Evolutionary conservation across 345 rosid genomes (phyloP).

Genomic region (Boechera retrofracta): DNA sequence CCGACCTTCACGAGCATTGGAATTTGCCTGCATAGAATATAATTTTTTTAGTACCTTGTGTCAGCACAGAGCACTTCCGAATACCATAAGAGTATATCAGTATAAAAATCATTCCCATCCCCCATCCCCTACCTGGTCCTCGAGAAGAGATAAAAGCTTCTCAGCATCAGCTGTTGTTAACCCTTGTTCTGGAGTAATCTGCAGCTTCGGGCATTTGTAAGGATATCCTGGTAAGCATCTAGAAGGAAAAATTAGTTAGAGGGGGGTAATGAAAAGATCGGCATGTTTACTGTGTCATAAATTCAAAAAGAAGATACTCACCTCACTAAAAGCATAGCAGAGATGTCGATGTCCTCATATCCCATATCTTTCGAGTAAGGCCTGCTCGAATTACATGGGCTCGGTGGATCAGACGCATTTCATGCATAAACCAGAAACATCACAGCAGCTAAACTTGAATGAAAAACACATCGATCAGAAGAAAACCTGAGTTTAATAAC

Average conservation of each 20-base stretch:
- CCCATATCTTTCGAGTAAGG: constrained; percentile 96
- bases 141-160: constrained; percentile 78
- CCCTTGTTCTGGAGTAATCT: constrained; percentile 82
- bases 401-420: constrained; percentile 33
- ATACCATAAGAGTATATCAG: constrained; percentile 18
- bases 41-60: background rate
- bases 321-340: constrained; percentile 85
- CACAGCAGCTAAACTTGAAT: constrained; percentile 31
- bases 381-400: constrained; percentile 56
- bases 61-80: background rate
- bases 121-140: constrained; percentile 65
- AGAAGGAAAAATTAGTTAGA: constrained; percentile 33
- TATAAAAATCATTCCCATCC: constrained; percentile 14
- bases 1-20: constrained; percentile 89
- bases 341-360: constrained; percentile 78
- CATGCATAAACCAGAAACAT: constrained; percentile 20
- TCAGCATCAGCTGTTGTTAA: constrained; percentile 70
- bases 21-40: constrained; percentile 62
- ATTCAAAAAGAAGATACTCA: constrained; percentile 39
- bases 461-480: constrained; percentile 20
- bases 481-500: constrained; percentile 78
- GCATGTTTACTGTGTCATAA: constrained; percentile 14
- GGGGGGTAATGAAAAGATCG: constrained; percentile 1
- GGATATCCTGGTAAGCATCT: constrained; percentile 99
- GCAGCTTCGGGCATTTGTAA: constrained; percentile 85